Evolutionary conservation across 352 stramenopile genomes (phyloP).

Genomic region (Globisporangium carolinianum): DNA sequence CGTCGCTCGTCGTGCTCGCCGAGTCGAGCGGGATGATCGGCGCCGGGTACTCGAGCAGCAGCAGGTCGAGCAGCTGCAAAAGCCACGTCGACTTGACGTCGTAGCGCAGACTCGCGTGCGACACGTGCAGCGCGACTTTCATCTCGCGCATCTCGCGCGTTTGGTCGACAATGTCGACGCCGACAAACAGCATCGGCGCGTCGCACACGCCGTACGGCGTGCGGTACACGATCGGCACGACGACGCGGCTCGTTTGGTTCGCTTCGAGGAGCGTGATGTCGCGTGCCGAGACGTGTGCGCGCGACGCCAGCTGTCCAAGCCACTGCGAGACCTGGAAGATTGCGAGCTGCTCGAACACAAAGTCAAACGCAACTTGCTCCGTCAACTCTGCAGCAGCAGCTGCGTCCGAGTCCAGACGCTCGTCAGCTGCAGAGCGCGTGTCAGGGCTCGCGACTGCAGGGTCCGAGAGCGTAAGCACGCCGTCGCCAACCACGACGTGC

Average conservation of each 20-base stretch:
- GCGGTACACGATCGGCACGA: slow-evolving; percentile 71
- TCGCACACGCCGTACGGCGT: slow-evolving; percentile 73
- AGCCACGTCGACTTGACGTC: slow-evolving; percentile 80
- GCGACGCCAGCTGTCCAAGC: slow-evolving; percentile 75
- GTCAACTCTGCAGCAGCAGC: neutral
- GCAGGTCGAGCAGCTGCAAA: slow-evolving; percentile 62
- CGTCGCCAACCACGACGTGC: slow-evolving; percentile 53
- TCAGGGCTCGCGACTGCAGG: neutral
- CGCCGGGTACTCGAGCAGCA: slow-evolving; percentile 75
- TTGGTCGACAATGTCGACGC: slow-evolving; percentile 71
- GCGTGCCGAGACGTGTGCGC: slow-evolving; percentile 60
- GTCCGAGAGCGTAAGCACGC: slow-evolving; percentile 53
- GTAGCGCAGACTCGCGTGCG: slow-evolving; percentile 76
- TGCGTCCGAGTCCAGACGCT: too few species aligned
- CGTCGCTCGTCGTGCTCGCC: slow-evolving; percentile 46
- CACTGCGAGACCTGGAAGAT: slow-evolving; percentile 86
- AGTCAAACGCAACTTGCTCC: slow-evolving; percentile 45
- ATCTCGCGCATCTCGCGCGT: slow-evolving; percentile 87
- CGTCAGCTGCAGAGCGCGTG: too few species aligned
- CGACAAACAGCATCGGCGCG: slow-evolving; percentile 72
- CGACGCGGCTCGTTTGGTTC: slow-evolving; percentile 27
- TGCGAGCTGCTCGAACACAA: slow-evolving; percentile 67
- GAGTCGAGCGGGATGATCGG: slow-evolving; percentile 83
- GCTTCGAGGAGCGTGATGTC: slow-evolving; percentile 77
- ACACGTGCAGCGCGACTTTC: slow-evolving; percentile 82